A percentile compares a stretch with the other conserved stretches of the same genome.
phyloP scores from a whole-genome alignment of 1,284 basidiomycete genomes.

The Pyrrhoderma lamaoense region DNA sequence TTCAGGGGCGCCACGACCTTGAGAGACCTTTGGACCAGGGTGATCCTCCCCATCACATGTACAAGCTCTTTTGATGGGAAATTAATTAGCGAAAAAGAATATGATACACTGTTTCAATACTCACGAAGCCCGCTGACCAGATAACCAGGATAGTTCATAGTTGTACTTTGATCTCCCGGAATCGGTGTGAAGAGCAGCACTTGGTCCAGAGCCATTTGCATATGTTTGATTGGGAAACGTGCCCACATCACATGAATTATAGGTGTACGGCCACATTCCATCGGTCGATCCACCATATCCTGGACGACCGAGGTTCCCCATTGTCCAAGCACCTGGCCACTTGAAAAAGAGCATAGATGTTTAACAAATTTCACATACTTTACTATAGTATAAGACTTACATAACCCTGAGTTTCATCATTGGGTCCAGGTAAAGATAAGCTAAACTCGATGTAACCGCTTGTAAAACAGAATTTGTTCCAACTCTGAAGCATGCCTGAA shows the following conservation, averaged over 20 bases:
- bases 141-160: constrained; percentile 38
- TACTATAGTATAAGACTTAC: constrained; percentile 23
- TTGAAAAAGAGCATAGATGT: constrained; percentile 23
- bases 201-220: constrained; percentile 38
- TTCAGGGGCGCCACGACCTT: constrained; percentile 79
- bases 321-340: constrained; percentile 78
- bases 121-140: constrained; percentile 41
- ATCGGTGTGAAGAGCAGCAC: constrained; percentile 36
- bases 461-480: constrained; percentile 88
- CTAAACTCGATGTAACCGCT: constrained; percentile 62
- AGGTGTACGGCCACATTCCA: constrained; percentile 72
- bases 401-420: constrained; percentile 30
- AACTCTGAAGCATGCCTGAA: constrained; percentile 60
- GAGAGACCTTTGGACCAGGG: constrained; percentile 62
- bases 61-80: constrained; percentile 41
- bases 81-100: neutral
- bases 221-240: constrained; percentile 75
- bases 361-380: neutral
- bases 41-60: constrained; percentile 79
- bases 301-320: constrained; percentile 85
- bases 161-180: constrained; percentile 35
- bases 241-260: constrained; percentile 77
- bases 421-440: constrained; percentile 31
- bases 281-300: constrained; percentile 79
- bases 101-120: constrained; percentile 19